Percentiles rank a stretch among this genome's conserved stretches.
Conservation (phyloP, 2,329 filamentous ascomycete genomes). For the Cercospora citrullina region DNA sequence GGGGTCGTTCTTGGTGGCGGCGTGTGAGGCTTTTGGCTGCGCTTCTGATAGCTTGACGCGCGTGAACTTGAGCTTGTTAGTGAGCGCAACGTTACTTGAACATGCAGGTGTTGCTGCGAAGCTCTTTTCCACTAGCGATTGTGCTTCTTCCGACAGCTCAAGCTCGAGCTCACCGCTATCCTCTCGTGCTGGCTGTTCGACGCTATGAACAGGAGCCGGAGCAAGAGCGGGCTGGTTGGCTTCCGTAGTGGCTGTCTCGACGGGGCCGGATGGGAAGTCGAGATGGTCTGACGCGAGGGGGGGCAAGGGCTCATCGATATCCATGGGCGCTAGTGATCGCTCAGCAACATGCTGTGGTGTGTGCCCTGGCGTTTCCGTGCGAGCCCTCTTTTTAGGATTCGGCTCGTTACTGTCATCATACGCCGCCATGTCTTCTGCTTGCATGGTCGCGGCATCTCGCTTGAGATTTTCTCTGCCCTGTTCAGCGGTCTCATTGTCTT, state of each 20-base stretch:
- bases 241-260: background rate
- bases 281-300: background rate
- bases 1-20: background rate
- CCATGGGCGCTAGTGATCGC: background rate
- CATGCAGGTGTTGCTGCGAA: background rate
- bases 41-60: background rate
- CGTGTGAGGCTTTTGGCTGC: background rate
- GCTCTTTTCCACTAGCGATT: constrained; percentile 7
- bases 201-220: background rate
- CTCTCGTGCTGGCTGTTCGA: background rate
- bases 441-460: background rate
- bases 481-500: background rate
- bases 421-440: background rate
- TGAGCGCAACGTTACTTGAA: background rate
- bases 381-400: background rate
- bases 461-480: background rate
- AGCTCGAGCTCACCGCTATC: background rate
- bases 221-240: background rate
- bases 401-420: background rate
- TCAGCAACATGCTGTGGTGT: background rate
- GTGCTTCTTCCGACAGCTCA: background rate
- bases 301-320: background rate
- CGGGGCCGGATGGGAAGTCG: background rate
- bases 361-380: background rate
- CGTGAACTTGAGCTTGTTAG: constrained; percentile 7